Conservation (phyloP, 768 basidiomycete species). For the Termitomyces sp. region DNA sequence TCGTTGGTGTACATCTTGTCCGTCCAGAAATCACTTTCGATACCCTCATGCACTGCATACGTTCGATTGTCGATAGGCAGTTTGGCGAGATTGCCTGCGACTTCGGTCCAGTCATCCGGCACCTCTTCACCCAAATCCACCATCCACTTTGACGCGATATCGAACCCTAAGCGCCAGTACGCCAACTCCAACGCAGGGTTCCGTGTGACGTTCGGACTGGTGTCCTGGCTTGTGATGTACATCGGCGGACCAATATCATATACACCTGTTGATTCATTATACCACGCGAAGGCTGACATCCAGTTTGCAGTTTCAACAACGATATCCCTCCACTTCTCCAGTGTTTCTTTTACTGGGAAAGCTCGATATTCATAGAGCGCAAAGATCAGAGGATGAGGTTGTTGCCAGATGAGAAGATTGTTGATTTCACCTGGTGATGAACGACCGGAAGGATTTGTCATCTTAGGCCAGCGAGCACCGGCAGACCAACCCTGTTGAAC, state of each 20-base stretch:
- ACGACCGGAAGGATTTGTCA: conserved; percentile 55
- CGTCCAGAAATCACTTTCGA: conserved; percentile 46
- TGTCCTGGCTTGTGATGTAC: conserved; percentile 53
- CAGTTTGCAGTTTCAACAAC: conserved; percentile 52
- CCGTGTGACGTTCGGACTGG: conserved; percentile 43
- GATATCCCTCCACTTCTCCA: conserved; percentile 47
- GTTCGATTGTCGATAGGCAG: conserved; percentile 44
- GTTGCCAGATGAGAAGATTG: conserved; percentile 59
- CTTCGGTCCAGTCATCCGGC: conserved; percentile 36
- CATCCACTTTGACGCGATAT: conserved; percentile 45
- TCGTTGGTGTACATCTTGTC: conserved; percentile 46
- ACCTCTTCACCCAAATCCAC: conserved; percentile 31
- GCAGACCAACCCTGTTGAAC: conserved; percentile 44
- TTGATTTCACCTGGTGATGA: conserved; percentile 57
- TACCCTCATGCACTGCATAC: conserved; percentile 53
- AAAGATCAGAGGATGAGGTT: conserved; percentile 53
- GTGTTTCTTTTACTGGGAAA: conserved; percentile 28
- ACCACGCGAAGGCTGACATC: conserved; percentile 54
- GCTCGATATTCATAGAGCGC: conserved; percentile 52
- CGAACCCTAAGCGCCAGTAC: conserved; percentile 50
- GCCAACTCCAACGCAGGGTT: conserved; percentile 57
- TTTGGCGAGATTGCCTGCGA: conserved; percentile 40
- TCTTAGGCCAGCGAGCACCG: conserved; percentile 61
- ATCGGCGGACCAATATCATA: conserved; percentile 58
- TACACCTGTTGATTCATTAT: conserved; percentile 36